Base-by-base conservation (phyloP, 1,284 basidiomycete species). In the Sporisorium sorghi region DNA sequence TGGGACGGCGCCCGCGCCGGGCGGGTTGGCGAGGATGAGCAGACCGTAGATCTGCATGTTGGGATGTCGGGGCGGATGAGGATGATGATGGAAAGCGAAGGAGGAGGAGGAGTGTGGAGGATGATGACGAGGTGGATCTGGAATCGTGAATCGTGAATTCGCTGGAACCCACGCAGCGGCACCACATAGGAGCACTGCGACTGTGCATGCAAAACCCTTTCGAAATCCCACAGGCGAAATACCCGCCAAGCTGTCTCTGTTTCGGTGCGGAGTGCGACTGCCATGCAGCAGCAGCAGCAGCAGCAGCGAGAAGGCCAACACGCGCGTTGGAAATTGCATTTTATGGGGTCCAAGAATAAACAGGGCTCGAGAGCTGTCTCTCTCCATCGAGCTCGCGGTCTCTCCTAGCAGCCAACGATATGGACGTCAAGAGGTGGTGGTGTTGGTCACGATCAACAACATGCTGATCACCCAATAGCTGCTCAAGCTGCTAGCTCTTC, bases 1-100 rank as follows among this genome's bases (percentile, higher is more conserved):
- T 26, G 85, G 82, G 35, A 91, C 86, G 1, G 90, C 90, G 30
- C 64, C 70, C 11, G 77, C 82, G 11, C 83, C 83, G 15, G 83
- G 79, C 26, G 81, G 79, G 52, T 65, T 79, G 44, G 82, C 82
- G 53, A 79, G 80, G 55, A 84, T 70, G 50, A 84, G 58, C 57
- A 84, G 47, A 32, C 67, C 67, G 60, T 75, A 75, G 50, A 75
- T 61, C 67, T 75, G 73, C 73, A 75, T 75, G 19, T 24, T 59
- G 57, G 11, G 5, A 11, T 52, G 28, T 50, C 30, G 32, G 42
- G 33, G 33, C 15, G n/a, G 17, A 10, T 33, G n/a, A 40, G 2
- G n/a, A 12, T 19, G 35, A 15, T 30, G 42, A 21, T 33, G 61
- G 17, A 35, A 30, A 42, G 55, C 28, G 17, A 42, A 26, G 50